Base-by-base conservation (phyloP, 345 rosid species). In the Gossypium mustelinum region DNA sequence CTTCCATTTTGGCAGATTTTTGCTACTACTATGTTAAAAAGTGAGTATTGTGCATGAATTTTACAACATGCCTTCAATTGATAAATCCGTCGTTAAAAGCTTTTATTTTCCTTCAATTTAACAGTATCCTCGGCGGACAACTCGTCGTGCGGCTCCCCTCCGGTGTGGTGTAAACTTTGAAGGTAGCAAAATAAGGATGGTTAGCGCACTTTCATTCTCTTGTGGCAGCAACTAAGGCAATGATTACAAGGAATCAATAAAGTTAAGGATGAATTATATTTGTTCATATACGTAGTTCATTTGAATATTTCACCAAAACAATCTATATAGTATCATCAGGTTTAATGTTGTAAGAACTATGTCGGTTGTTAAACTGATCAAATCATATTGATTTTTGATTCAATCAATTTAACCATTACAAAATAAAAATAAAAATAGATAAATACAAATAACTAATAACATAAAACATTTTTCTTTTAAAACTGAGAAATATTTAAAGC, bases 71-170 rank as follows among this genome's bases (percentile, higher is more conserved):
- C 72, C 11, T 22, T 55, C 7, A 20, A 61, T 34, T 17, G 8
- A 48, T 73, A 16, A 25, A n/a, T 57, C 11, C 39, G 16, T 3
- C 7, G 13, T 66, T 44, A 22, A 71, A 22, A 34, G 14, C 12
- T 8, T 27, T 16, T 56, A 14, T 18, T 59, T 78, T 68, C 24
- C 55, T 11, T 74, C 25, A 3, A 68, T 54, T 20, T 61, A 80
- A 76, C 87, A 94, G 98, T 73, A 83, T 94, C 24, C 64, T 92
- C 75, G 98, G 97, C 55, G 98, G 97, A 50, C 97, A 90, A 69
- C 96, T 94, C 4, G 90, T 92, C 79, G 92, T 94, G 29, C 94
- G 97, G 61, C 90, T 94, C 29, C 98, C 98, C 13, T 89, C 98
- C 20, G 97, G 94, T 44, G 97, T 92, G 55, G 98, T 94, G 74